These are phyloP conservation scores for Mycena crocata DNA, from an alignment of 768 basidiomycete genomes.

Conservation along the genomic window DNA sequence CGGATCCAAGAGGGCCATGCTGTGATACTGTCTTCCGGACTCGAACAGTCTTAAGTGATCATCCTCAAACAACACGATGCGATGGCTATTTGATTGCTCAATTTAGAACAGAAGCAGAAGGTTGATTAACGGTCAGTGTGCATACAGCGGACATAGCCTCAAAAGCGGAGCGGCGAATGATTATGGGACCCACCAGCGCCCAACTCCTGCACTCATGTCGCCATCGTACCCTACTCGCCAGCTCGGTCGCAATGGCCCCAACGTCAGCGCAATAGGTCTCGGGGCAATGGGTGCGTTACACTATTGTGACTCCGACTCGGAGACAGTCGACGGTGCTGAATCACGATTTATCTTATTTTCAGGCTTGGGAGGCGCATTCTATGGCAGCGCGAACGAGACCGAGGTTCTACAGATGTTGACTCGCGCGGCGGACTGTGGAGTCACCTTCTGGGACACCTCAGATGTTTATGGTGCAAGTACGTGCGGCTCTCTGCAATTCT, in stretches of 20 bases:
- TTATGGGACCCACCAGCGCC: no score
- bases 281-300: constrained; percentile 39
- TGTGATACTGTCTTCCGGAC: no score
- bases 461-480: constrained; percentile 43
- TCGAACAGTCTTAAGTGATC: no score
- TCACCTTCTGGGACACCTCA: constrained; percentile 54
- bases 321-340: neutral
- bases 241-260: constrained; percentile 5
- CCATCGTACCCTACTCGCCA: constrained; percentile 2
- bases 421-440: constrained; percentile 38
- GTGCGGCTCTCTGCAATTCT: neutral
- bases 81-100: no score
- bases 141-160: no score
- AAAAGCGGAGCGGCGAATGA: no score
- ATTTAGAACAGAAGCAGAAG: no score
- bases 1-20: no score
- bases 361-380: constrained; percentile 40
- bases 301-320: no score
- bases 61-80: no score
- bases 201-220: no score
- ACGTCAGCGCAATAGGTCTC: neutral
- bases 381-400: constrained; percentile 36
- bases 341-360: neutral
- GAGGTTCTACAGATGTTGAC: constrained; percentile 33
- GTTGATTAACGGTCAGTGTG: no score